Evolutionary conservation across 2,329 filamentous ascomycete genomes (phyloP), one percentile per base, ranked within the genome.

Genomic region (Hymenoscyphus albidus): DNA sequence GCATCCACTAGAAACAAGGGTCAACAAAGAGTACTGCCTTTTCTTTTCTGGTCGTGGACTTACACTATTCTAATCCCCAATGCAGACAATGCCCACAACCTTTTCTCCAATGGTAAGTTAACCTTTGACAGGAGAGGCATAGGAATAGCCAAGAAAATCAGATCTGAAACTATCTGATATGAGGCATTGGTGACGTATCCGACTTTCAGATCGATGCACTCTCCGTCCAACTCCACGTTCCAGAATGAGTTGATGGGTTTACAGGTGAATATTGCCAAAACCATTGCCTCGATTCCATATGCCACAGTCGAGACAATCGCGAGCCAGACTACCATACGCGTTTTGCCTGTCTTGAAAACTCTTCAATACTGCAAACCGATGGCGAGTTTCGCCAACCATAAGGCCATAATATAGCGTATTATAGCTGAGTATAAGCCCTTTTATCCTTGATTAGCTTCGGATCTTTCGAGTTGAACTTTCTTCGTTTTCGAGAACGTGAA

Each of bases 361-460:
- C 77, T 76, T 1, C 76, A 73, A 71, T 79, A 78, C 55, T 77
- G 77, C 18, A 78, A 68, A 6, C 77, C 66, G 54, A 79, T 77
- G 5, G 77, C 77, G 16, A 76, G 69, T 68, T 79, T 79, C 65
- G 74, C 74, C n/a, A 76, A 42, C 61, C 71, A 72, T 44, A 77
- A 72, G 14, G 72, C 67, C 22, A 74, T 31, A 66, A 76, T 77
- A 69, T 78, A 79, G 27, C 74, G 65, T 35, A 77, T 51, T 27
- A 78, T 75, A n/a, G 73, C 72, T 54, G 13, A 18, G 10, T 54
- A 54, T 54, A 54, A 27, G 12, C 48, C 48, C 48, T 54, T 54
- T 12, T 10, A 3, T 13, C 12, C 1, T 14, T 13, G 4, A 54
- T 54, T 12, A 54, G 48, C 10, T 54, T 4, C 9, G 22, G 10